Percentiles rank a stretch among this genome's conserved stretches.
Conservation (phyloP, 1,284 basidiomycete genomes). For the Bondarzewia mesenterica region DNA sequence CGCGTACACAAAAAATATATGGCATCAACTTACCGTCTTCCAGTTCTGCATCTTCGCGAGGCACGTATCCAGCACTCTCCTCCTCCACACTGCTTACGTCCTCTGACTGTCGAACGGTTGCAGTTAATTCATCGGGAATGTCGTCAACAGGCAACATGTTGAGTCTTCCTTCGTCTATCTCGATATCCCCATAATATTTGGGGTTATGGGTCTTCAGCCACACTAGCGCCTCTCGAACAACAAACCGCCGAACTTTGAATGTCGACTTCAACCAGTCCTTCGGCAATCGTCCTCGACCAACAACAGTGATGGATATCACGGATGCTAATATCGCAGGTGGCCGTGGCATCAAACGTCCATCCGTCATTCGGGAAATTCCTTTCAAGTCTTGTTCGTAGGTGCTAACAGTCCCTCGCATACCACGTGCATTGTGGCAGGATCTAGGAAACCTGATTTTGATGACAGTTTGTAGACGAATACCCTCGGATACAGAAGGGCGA, state of each 20-base stretch:
- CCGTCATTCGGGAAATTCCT: constrained; percentile 21
- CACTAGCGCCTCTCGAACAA: constrained; percentile 15
- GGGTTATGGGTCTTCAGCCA: constrained; percentile 30
- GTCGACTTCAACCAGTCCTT: constrained; percentile 16
- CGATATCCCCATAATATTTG: constrained; percentile 22
- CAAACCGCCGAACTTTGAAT: constrained; percentile 16
- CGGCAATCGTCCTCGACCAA: constrained; percentile 22
- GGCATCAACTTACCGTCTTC: neutral
- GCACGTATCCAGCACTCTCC: constrained; percentile 24
- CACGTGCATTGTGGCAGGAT: constrained; percentile 5
- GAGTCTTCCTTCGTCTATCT: constrained; percentile 18
- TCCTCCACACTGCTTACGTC: constrained; percentile 15
- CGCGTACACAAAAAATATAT: no score
- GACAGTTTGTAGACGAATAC: constrained; percentile 24
- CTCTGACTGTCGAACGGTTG: constrained; percentile 12
- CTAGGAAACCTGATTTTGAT: constrained; percentile 11
- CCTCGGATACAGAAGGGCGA: constrained; percentile 20
- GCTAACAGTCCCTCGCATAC: constrained; percentile 25
- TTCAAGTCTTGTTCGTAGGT: constrained; percentile 20
- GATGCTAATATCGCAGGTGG: constrained; percentile 20
- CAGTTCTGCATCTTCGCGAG: constrained; percentile 7
- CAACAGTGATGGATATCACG: constrained; percentile 24
- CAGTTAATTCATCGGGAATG: constrained; percentile 22
- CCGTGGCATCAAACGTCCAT: constrained; percentile 25
- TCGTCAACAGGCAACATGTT: constrained; percentile 21